Evolutionary conservation across 495 filamentous ascomycete species (phyloP), one percentile per base, ranked within the genome.

Genomic region (Recurvomyces mirabilis): DNA sequence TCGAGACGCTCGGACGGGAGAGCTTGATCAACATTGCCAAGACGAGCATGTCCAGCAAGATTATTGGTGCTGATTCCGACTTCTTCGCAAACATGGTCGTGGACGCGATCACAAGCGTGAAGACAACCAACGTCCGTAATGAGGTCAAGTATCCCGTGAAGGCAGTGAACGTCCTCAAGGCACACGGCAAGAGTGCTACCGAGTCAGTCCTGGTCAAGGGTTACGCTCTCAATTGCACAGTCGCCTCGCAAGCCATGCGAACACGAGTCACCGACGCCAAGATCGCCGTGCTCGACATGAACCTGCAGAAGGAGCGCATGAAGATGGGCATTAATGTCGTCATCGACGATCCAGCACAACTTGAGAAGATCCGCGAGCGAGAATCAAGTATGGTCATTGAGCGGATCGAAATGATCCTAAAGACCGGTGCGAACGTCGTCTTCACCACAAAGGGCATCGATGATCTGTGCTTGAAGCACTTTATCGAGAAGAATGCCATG

Each of bases 11-110:
- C 25, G 87, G 87, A 36, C 77, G 81, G 33, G 91, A 96, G 51
- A 85, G 82, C 46, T 72, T 99, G 42, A 62, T 96, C 56, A 96
- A 79, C 68, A 94, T 99, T 61, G 91, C 91, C 29, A 95, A 87
- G 68, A 99, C 91, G 5, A 96, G 91, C 46, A 99, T 99, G 89
- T 94, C 87, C 31, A 89, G 82, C 70, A 99, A 99, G 68, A 86
- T 99, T 61, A 96, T 99, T 60, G 93, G 91, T 33, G 69, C 84
- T 35, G 93, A 99, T 61, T 84, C 86, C 15, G 87, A 93, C 37
- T 99, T 99, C 73, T 99, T 96, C 56, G 79, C 91, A 29, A 91
- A 87, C 66, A 84, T 99, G 79, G 83, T 83, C 18, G 93, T 96
- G 41, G 88, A 96, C 65, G 91, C 88, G 45, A 94, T 99, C 76